Evolutionary conservation across 306 rosid species (phyloP), one percentile per base, ranked within the genome.

Genomic region (Vicia faba): DNA sequence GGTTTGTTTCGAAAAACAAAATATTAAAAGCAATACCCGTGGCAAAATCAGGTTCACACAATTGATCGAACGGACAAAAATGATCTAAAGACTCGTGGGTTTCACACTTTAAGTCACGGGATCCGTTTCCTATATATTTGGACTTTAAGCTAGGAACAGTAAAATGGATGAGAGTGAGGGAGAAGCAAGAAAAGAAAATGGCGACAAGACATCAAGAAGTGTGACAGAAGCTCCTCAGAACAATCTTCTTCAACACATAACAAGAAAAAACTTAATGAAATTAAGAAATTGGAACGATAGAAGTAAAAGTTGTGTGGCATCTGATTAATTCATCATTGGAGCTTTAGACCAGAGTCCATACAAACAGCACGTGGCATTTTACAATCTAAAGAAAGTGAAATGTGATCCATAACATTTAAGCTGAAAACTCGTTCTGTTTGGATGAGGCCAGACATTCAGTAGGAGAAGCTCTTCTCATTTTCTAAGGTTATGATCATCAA

Each of bases 271-370:
- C 68, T 51, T 33, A 44, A 4, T 31, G 53, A 61, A n/a, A 65
- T 80, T 80, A 80, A 70, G 80, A 66, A 70, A 70, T 80, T 80
- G 78, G 80, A 80, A 80, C 84, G 64, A 75, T 43, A 16, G 9
- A 76, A 45, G 62, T 64, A 26, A 4, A 58, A 53, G 55, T 58
- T 72, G 13, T 31, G 18, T 36, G 59, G 64, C n/a, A 68, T 73
- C 33, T 35, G 56, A 44, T 35, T 43, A 61, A 61, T 64, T 76
- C 80, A 81, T 77, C 82, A 77, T 73, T 53, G 85, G 78, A 81
- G 85, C 78, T 64, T 28, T 45, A 69, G 62, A 53, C 53, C 53
- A 43, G 60, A 69, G 50, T 68, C 53, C 48, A 74, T 64, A 43
- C 25, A 14, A 73, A 39, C 11, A 14, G 28, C 51, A 64, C 48